These are phyloP conservation scores for Chalara sp. DNA, from an alignment of 2,329 filamentous ascomycete genomes.

Conservation along the genomic window DNA sequence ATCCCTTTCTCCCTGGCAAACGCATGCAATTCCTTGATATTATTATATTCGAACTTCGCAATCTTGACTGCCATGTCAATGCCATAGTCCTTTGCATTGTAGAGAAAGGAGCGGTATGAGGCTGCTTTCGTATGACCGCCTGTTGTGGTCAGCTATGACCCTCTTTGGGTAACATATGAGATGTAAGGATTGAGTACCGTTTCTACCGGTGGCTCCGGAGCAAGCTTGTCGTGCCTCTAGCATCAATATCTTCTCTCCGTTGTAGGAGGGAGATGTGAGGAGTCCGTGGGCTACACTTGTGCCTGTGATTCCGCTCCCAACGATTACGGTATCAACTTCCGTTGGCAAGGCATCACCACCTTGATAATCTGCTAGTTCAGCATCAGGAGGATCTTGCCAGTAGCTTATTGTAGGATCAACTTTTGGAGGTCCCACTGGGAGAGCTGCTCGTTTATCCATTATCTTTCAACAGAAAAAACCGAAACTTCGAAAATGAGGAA, in stretches of 20 bases:
- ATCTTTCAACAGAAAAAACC: neutral
- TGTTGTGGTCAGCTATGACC: neutral
- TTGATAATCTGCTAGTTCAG: conserved; percentile 22
- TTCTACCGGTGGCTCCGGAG: conserved; percentile 31
- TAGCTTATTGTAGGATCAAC: conserved; percentile 26
- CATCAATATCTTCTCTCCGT: conserved; percentile 21
- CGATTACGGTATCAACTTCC: conserved; percentile 13
- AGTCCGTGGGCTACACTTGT: conserved; percentile 19
- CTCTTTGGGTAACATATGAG: neutral
- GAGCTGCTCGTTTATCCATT: conserved; percentile 15
- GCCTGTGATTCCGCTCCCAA: conserved; percentile 20
- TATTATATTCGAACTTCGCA: conserved; percentile 43
- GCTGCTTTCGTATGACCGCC: conserved; percentile 29
- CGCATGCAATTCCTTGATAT: conserved; percentile 47
- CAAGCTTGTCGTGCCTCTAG: conserved; percentile 30
- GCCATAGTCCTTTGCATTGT: conserved; percentile 12
- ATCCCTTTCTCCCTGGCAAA: conserved; percentile 43
- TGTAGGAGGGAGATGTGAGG: conserved; percentile 12
- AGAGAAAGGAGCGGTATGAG: conserved; percentile 22
- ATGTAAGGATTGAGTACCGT: conserved; percentile 17
- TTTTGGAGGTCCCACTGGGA: conserved; percentile 24
- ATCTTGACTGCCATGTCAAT: conserved; percentile 11
- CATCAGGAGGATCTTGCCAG: conserved; percentile 29
- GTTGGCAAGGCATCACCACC: conserved; percentile 14
- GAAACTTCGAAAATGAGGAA: neutral